phyloP scores from a whole-genome alignment of 495 filamentous ascomycete genomes.

The Acidomyces sp. region DNA sequence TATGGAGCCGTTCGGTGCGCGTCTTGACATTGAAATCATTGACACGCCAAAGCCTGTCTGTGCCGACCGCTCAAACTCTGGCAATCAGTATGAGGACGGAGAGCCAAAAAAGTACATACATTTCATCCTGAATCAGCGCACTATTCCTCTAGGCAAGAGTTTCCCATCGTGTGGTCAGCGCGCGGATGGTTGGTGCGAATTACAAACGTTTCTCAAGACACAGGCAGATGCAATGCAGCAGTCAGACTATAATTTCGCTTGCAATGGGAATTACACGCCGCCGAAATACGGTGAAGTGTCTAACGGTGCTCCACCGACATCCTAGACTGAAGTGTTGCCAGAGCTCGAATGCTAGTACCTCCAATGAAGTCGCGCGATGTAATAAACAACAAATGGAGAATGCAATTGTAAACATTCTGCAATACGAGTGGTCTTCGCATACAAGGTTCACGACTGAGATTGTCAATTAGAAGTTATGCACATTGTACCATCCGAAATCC shows the following conservation, averaged over 20 bases:
- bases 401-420: too few relatives aligned
- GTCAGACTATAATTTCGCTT: conserved; percentile 41
- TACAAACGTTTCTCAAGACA: conserved; percentile 41
- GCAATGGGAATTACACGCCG: conserved; percentile 36
- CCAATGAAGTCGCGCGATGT: too few relatives aligned
- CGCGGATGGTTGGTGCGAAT: conserved; percentile 52
- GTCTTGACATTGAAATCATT: conserved; percentile 54
- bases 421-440: too few relatives aligned
- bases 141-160: conserved; percentile 43
- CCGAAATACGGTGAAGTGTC: conserved; percentile 33
- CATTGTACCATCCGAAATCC: too few relatives aligned
- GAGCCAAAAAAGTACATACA: conserved; percentile 45
- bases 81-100: conserved; percentile 23
- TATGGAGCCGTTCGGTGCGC: conserved; percentile 46
- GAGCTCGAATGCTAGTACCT: too few relatives aligned
- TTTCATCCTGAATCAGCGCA: conserved; percentile 52
- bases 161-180: conserved; percentile 43
- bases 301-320: conserved; percentile 33
- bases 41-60: conserved; percentile 39
- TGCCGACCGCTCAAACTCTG: conserved; percentile 27
- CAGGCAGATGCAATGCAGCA: conserved; percentile 33
- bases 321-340: too few relatives aligned
- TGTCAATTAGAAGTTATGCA: too few relatives aligned
- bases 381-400: too few relatives aligned
- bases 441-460: too few relatives aligned